Base-by-base conservation (phyloP, 495 filamentous ascomycete genomes). In the Xylaria intraflava region DNA sequence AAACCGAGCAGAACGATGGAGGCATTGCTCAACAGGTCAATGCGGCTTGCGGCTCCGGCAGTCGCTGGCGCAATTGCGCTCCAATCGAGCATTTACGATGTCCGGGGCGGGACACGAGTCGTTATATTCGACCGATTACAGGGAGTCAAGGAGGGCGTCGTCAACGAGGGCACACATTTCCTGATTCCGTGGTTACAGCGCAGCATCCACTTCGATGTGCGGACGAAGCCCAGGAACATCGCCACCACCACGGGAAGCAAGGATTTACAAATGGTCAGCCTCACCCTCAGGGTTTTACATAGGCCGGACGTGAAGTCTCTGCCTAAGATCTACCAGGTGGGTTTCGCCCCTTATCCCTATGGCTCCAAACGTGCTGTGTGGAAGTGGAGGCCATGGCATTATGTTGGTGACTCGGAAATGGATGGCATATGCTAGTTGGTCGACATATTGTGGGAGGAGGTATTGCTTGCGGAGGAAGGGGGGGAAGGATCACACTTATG, bases 231-330 rank as follows among this genome's bases (percentile, higher is more conserved):
- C 44, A 80, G 93, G 62, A 96, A 92, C 66, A 96, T 99, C 72
- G 85, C 84, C 14, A 99, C 93, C n/a, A 97, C 92, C 12, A 99
- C 93, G 10, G 93, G 93, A 50, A 90, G 86, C 79, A 99, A 99
- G 82, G 93, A 99, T 74, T 69, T 99, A 72, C 93, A 99, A 81
- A 99, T 99, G 93, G 93, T 99, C 67, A 95, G 88, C 79, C 79
- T 99, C 80, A 99, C 93, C 30, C 78, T 99, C 61, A 83, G 93
- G 63, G 93, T 99, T 49, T 73, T 99, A 68, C 93, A 97, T 76
- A 80, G 93, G 56, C 93, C 93, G 26, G 92, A 99, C 31, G 93
- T 99, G 60, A 83, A 85, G 74, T 81, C 82, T 61, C 73, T 99
- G 68, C 93, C 93, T 19, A 94, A 89, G 73, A 99, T 99, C 67